phyloP scores from a whole-genome alignment of 371 early-diverging fungal genomes.

The Mortierella sp. region DNA sequence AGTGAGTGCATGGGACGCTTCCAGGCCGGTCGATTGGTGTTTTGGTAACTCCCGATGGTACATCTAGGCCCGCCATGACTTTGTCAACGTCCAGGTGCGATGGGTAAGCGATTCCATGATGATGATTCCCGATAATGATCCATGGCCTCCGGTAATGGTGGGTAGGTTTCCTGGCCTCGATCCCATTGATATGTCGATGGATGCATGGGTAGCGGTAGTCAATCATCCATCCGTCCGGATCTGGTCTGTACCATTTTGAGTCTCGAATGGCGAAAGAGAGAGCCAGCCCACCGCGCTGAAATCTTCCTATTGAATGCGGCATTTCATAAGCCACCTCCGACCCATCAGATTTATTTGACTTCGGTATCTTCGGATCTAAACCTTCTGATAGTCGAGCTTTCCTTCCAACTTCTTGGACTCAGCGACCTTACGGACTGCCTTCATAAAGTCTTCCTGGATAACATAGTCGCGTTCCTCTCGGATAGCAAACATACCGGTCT shows the following conservation, averaged over 20 bases:
- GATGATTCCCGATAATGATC: too few relatives aligned
- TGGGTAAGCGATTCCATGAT: too few relatives aligned
- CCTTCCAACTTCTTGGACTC: constrained; percentile 99
- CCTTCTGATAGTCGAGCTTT: constrained; percentile 96
- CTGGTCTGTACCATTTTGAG: constrained; percentile 24
- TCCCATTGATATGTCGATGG: constrained; percentile 5
- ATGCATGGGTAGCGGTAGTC: constrained; percentile 6
- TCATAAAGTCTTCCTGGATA: constrained; percentile 99
- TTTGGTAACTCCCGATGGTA: too few relatives aligned
- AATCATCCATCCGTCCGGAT: not conserved
- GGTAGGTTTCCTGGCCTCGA: not conserved
- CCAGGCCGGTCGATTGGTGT: too few relatives aligned
- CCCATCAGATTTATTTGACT: not conserved
- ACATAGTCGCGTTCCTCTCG: constrained; percentile 97
- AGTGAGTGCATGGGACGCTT: too few relatives aligned
- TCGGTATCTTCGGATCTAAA: too few relatives aligned
- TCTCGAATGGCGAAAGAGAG: constrained; percentile 30
- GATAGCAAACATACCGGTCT: constrained; percentile 99
- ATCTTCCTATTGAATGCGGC: too few relatives aligned
- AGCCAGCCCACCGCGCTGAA: constrained; percentile 2
- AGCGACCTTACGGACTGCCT: constrained; percentile 98
- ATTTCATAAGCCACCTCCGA: too few relatives aligned
- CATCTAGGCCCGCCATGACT: too few relatives aligned
- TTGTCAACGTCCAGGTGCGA: too few relatives aligned
- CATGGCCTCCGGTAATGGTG: too few relatives aligned